A percentile compares a stretch with the other conserved stretches of the same genome.
Conservation (phyloP, 345 rosid genomes). For the Eucalyptus regnans region DNA sequence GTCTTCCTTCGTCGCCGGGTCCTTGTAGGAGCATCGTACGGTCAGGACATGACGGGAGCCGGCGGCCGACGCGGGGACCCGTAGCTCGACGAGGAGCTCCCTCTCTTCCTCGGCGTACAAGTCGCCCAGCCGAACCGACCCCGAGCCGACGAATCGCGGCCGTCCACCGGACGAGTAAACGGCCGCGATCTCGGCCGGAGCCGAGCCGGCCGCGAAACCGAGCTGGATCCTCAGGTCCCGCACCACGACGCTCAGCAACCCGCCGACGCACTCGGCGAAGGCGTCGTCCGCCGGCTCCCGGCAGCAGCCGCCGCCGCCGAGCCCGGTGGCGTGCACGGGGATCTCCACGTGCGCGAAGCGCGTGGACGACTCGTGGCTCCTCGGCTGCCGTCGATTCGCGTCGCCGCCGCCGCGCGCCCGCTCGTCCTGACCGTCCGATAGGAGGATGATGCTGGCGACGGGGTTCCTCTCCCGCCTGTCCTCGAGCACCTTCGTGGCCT, state of each 20-base stretch:
- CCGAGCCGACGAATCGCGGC: slow-evolving; percentile 34
- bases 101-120: slow-evolving; percentile 72
- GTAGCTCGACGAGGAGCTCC: slow-evolving; percentile 63
- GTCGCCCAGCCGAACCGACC: slow-evolving; percentile 61
- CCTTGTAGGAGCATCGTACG: slow-evolving; percentile 51
- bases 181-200: slow-evolving; percentile 65
- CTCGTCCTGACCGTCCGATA: slow-evolving; percentile 57
- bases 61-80: slow-evolving; percentile 17
- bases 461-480: slow-evolving; percentile 78
- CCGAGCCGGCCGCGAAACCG: slow-evolving; percentile 39
- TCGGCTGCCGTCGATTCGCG: slow-evolving; percentile 8
- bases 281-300: slow-evolving; percentile 50
- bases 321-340: slow-evolving; percentile 43
- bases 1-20: slow-evolving; percentile 45
- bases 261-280: slow-evolving; percentile 48
- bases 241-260: slow-evolving; percentile 52
- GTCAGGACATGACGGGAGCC: slow-evolving; percentile 36
- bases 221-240: slow-evolving; percentile 73
- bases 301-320: slow-evolving; percentile 25
- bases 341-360: slow-evolving; percentile 68
- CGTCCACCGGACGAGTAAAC: slow-evolving; percentile 47
- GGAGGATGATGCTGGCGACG: slow-evolving; percentile 44
- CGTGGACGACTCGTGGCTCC: slow-evolving; percentile 32
- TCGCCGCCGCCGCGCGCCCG: not conserved
- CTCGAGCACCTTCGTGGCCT: slow-evolving; percentile 74